A percentile compares a stretch with the other conserved stretches of the same genome.
Evolutionary conservation across 2,329 filamentous ascomycete species (phyloP).

Genomic region (Ceratocystis variospora): DNA sequence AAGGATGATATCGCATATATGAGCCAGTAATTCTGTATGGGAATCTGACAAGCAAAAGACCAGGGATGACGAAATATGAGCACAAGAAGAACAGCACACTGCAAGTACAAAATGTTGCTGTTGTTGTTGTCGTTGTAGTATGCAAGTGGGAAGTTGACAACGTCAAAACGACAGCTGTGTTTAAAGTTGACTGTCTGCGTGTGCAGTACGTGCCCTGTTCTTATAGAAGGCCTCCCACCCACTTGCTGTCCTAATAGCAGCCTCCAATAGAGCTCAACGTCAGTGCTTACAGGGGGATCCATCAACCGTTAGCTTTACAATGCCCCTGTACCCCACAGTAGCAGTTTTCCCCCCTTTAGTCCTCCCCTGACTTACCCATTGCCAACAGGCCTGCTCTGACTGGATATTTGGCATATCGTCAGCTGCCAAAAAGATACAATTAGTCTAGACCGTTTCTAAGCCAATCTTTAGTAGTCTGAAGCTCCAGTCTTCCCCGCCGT

Average conservation of each 20-base stretch:
- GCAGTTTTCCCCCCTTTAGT: background rate
- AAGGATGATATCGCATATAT: background rate
- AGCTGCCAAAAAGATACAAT: background rate
- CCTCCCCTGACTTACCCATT: background rate
- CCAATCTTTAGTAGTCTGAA: background rate
- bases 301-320: background rate
- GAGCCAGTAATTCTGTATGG: background rate
- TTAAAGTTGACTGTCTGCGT: background rate
- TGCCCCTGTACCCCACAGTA: background rate
- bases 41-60: background rate
- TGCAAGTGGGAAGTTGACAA: constrained; percentile 3
- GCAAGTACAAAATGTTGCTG: background rate
- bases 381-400: background rate
- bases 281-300: background rate
- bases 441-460: background rate
- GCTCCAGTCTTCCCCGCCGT: background rate
- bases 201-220: background rate
- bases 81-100: background rate
- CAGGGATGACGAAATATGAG: background rate
- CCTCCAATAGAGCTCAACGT: background rate
- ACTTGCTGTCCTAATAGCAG: background rate
- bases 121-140: background rate
- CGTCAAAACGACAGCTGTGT: background rate
- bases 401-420: background rate
- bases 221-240: background rate